These are phyloP conservation scores for Dactylellina drechsleri DNA, from an alignment of 2,329 filamentous ascomycete species.

Conservation along the genomic window DNA sequence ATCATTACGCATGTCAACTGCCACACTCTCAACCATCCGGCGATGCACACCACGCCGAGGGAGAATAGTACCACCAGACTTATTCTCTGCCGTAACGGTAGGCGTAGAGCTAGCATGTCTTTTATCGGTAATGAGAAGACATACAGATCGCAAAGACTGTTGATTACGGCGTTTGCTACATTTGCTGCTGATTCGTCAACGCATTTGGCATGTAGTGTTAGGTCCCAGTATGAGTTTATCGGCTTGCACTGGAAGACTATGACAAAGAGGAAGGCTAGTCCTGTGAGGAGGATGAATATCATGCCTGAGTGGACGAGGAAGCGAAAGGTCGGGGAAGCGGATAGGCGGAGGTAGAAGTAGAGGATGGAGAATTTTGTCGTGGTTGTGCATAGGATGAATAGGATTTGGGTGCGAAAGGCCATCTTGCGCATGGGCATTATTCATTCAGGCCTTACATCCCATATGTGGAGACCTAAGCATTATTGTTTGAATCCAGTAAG, in stretches of 20 bases:
- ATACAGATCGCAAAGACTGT: conserved; percentile 50
- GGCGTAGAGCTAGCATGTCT: conserved; percentile 36
- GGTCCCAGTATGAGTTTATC: conserved; percentile 47
- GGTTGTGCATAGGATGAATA: conserved; percentile 51
- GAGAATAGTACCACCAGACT: conserved; percentile 47
- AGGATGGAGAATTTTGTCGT: conserved; percentile 52
- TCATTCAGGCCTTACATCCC: conserved; percentile 50
- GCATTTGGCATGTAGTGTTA: conserved; percentile 35
- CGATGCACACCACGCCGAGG: conserved; percentile 46
- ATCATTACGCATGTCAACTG: conserved; percentile 40
- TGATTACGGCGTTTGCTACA: conserved; percentile 46
- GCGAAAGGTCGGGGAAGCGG: conserved; percentile 34
- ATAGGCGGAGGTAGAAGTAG: conserved; percentile 51
- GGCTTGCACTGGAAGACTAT: conserved; percentile 48
- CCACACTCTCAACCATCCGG: conserved; percentile 50
- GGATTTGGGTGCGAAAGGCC: conserved; percentile 47
- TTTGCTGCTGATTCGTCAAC: conserved; percentile 39
- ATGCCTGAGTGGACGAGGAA: conserved; percentile 39
- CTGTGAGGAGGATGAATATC: conserved; percentile 23
- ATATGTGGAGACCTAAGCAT: conserved; percentile 41
- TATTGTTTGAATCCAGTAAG: not conserved
- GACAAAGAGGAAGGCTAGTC: conserved; percentile 40
- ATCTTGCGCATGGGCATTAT: conserved; percentile 52
- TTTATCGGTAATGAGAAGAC: conserved; percentile 50
- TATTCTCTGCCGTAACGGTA: conserved; percentile 42